Conservation (phyloP, 805 yeast genomes). For the Teunomyces lycoperdinae region DNA sequence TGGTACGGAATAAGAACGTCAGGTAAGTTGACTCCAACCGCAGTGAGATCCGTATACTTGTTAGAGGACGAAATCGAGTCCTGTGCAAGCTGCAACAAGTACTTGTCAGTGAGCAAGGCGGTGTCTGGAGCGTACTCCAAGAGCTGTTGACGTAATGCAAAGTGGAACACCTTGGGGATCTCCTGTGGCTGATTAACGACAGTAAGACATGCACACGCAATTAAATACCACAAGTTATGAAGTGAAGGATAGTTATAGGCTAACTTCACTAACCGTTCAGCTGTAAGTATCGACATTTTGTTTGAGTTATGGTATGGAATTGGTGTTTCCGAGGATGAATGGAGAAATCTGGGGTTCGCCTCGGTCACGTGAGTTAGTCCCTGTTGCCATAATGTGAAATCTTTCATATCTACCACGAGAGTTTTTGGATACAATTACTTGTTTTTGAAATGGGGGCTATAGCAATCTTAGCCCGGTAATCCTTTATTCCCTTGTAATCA, state of each 20-base stretch:
- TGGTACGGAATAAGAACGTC: slow-evolving; percentile 40
- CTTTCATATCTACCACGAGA: not conserved
- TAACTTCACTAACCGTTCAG: slow-evolving; percentile 52
- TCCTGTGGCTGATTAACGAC: slow-evolving; percentile 83
- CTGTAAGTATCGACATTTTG: slow-evolving; percentile 34
- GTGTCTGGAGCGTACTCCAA: slow-evolving; percentile 28
- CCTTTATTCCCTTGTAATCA: not conserved
- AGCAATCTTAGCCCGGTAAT: no score
- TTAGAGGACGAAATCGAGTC: slow-evolving; percentile 39
- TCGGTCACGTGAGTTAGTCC: not conserved
- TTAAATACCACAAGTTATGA: slow-evolving; percentile 63
- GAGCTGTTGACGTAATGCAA: slow-evolving; percentile 52
- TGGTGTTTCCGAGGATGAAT: not conserved
- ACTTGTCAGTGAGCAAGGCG: slow-evolving; percentile 30
- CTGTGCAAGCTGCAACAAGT: slow-evolving; percentile 34
- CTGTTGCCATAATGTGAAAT: not conserved
- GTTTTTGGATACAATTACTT: not conserved
- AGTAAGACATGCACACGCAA: slow-evolving; percentile 79
- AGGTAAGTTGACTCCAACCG: slow-evolving; percentile 43
- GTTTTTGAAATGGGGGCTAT: no score
- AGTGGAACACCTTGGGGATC: slow-evolving; percentile 69
- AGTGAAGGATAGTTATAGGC: slow-evolving; percentile 55
- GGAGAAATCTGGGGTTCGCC: slow-evolving; percentile 4
- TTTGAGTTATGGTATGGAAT: not conserved
- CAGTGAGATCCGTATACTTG: slow-evolving; percentile 35